Conservation (phyloP, 441 rosid genomes). For the Pelargonium cotyledonis region DNA sequence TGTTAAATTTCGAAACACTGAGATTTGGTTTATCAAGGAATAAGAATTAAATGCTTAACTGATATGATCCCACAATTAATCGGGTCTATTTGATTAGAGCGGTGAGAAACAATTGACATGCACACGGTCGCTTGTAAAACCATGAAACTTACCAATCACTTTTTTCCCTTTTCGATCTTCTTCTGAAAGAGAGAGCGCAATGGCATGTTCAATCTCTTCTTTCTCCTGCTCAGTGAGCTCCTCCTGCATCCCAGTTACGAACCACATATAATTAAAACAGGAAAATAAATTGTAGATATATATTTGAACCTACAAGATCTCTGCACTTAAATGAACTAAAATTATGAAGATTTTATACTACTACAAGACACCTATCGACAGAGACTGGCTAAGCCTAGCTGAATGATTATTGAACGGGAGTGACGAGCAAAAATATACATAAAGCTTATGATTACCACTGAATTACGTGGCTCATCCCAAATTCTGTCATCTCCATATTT, state of each 20-base stretch:
- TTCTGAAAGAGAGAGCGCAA: conserved; percentile 70
- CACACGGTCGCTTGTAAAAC: not conserved
- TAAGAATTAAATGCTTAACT: too few relatives aligned
- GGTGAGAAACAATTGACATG: not conserved
- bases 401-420: too few relatives aligned
- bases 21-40: too few relatives aligned
- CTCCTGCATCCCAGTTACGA: conserved; percentile 36
- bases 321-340: too few relatives aligned
- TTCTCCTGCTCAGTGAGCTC: conserved; percentile 47
- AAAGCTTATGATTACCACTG: conserved; percentile 35
- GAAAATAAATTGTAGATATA: not conserved
- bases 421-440: too few relatives aligned
- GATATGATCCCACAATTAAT: too few relatives aligned
- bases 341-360: too few relatives aligned
- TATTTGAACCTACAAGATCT: not conserved
- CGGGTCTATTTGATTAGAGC: too few relatives aligned
- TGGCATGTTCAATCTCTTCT: conserved; percentile 73
- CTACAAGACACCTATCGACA: too few relatives aligned
- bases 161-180: conserved; percentile 36
- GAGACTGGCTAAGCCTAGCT: too few relatives aligned
- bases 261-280: not conserved
- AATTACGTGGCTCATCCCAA: conserved; percentile 46
- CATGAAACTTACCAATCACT: conserved; percentile 45
- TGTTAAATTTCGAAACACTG: too few relatives aligned
- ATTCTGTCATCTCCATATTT: conserved; percentile 39